Percentiles rank a stretch among this genome's conserved stretches.
Evolutionary conservation across 371 early-diverging fungal genomes (phyloP).

Genomic region (Mucor irregularis): DNA sequence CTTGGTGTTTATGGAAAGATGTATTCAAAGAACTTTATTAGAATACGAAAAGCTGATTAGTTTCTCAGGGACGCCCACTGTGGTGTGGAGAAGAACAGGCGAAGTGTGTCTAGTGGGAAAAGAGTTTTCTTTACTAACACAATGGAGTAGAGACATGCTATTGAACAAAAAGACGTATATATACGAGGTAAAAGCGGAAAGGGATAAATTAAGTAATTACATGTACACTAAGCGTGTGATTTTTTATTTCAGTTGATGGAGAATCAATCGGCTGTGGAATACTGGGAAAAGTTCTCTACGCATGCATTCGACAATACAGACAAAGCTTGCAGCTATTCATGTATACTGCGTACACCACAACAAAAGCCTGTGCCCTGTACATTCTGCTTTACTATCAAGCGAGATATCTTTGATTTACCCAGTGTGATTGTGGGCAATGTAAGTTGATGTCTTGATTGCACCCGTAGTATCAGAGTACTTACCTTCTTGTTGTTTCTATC

Average conservation of each 20-base stretch:
- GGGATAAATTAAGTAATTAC: neutral
- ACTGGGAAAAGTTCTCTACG: conserved; percentile 90
- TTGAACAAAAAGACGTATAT: conserved; percentile 78
- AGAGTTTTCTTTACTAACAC: conserved; percentile 87
- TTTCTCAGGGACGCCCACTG: conserved; percentile 92
- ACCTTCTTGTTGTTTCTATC: neutral
- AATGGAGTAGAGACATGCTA: conserved; percentile 83
- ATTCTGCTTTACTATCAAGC: conserved; percentile 90
- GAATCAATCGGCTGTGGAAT: conserved; percentile 84
- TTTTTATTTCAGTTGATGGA: conserved; percentile 78
- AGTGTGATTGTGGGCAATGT: conserved; percentile 82
- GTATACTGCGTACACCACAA: conserved; percentile 71
- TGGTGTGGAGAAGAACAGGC: conserved; percentile 93
- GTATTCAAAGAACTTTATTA: conserved; percentile 86
- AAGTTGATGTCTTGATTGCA: conserved; percentile 20
- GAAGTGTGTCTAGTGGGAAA: conserved; percentile 91
- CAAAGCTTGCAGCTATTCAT: conserved; percentile 72
- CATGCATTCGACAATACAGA: conserved; percentile 91
- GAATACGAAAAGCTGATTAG: conserved; percentile 64
- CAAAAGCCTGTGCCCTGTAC: conserved; percentile 79
- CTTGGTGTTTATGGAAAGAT: conserved; percentile 90
- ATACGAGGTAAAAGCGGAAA: conserved; percentile 34
- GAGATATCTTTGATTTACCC: conserved; percentile 92
- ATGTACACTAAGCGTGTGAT: neutral
- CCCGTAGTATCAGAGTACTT: neutral